Evolutionary conservation across 169 alveolate species (phyloP).

Genomic region (Eimeria falciformis): DNA sequence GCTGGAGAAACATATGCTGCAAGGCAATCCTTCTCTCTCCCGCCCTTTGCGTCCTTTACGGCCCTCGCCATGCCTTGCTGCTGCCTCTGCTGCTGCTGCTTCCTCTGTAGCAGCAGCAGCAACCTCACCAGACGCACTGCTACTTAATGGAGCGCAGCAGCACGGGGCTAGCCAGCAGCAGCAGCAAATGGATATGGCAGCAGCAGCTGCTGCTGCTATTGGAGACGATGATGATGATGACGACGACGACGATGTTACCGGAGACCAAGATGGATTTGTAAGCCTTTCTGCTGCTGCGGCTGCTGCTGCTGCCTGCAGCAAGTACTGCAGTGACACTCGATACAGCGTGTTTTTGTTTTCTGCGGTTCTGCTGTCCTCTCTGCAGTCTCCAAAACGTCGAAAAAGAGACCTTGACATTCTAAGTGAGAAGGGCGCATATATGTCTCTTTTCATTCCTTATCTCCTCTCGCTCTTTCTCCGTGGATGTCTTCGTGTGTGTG

Average conservation of each 20-base stretch:
- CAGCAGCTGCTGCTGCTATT: constrained; percentile 5
- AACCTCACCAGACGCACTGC: neutral
- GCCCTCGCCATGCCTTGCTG: neutral
- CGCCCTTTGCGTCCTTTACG: neutral
- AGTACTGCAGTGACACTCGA: constrained; percentile 1
- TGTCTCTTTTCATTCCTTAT: neutral
- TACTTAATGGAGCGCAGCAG: neutral
- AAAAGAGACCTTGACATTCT: neutral
- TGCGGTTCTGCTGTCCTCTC: neutral
- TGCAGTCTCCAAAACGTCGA: constrained; percentile 40
- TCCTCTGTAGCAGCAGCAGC: neutral
- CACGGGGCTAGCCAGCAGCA: constrained; percentile 9
- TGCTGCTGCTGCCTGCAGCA: neutral
- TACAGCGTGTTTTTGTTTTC: neutral
- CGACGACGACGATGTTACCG: constrained; percentile 17
- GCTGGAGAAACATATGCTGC: constrained; percentile 53
- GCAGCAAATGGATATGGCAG: neutral
- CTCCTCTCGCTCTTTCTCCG: no score
- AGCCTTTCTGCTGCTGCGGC: neutral
- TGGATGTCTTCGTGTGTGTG: neutral
- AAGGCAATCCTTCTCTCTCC: neutral
- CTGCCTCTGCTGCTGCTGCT: neutral
- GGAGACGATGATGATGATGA: constrained; percentile 36
- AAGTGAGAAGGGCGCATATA: neutral
- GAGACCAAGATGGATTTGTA: constrained; percentile 30